These are phyloP conservation scores for Rutstroemia sp. DNA, from an alignment of 2,329 filamentous ascomycete species.

Conservation along the genomic window DNA sequence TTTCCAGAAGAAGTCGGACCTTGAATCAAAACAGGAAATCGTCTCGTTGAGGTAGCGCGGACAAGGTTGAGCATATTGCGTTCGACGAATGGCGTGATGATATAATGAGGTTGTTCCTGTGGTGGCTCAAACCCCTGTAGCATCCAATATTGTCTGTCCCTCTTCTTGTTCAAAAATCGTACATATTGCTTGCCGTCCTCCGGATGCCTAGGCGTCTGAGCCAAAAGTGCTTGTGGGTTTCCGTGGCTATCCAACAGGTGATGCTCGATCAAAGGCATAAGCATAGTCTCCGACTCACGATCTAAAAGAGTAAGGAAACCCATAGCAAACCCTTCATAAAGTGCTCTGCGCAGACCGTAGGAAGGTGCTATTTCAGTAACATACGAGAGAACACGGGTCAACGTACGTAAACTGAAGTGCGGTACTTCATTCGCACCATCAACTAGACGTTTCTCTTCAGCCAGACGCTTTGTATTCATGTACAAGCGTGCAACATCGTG, in stretches of 20 bases:
- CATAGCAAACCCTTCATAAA: conserved; percentile 97
- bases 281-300: conserved; percentile 68
- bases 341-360: conserved; percentile 76
- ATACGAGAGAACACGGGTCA: conserved; percentile 85
- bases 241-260: conserved; percentile 67
- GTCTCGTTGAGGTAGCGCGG: conserved; percentile 81
- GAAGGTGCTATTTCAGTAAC: conserved; percentile 75
- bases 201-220: conserved; percentile 70
- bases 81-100: conserved; percentile 92
- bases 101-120: conserved; percentile 79
- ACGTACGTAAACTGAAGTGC: conserved; percentile 90
- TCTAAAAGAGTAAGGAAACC: conserved; percentile 89
- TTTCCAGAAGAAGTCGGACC: conserved; percentile 96
- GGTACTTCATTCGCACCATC: conserved; percentile 94
- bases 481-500: conserved; percentile 83
- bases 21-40: conserved; percentile 91
- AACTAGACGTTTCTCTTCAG: conserved; percentile 75
- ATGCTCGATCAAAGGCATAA: conserved; percentile 73
- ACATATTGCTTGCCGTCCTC: conserved; percentile 72
- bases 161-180: conserved; percentile 60
- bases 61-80: conserved; percentile 92
- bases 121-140: conserved; percentile 62
- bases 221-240: conserved; percentile 65
- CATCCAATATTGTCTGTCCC: conserved; percentile 79
- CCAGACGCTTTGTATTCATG: conserved; percentile 74